phyloP scores from a whole-genome alignment of 1,139 yeast genomes.

The Saccharomyces hybrid region DNA sequence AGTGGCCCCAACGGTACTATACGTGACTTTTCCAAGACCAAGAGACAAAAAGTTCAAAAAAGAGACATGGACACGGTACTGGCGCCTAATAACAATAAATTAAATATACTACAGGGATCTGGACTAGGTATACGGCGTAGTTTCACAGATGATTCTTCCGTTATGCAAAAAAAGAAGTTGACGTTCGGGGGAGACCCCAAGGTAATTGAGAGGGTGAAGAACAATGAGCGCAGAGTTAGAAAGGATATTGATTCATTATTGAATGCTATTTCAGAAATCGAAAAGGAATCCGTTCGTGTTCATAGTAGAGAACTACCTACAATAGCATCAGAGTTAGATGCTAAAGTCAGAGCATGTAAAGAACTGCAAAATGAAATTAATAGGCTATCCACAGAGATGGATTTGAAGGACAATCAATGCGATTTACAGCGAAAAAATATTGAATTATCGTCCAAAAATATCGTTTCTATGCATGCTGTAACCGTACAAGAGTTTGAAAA shows the following conservation, averaged over 20 bases:
- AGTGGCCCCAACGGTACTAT: neutral
- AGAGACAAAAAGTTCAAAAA: neutral
- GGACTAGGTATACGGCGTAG: neutral
- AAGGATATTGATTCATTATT: slow-evolving; percentile 24
- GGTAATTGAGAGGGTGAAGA: slow-evolving; percentile 14
- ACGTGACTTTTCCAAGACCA: neutral
- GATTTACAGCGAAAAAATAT: slow-evolving; percentile 12
- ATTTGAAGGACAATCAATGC: slow-evolving; percentile 13
- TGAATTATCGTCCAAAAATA: slow-evolving; percentile 13
- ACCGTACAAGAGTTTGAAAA: slow-evolving; percentile 16
- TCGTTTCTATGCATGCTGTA: neutral
- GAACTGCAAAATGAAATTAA: slow-evolving; percentile 15
- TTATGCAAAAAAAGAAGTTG: neutral
- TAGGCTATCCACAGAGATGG: slow-evolving; percentile 12
- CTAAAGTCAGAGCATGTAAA: slow-evolving; percentile 9
- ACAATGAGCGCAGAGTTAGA: slow-evolving; percentile 21
- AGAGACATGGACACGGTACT: neutral
- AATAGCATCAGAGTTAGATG: slow-evolving; percentile 11
- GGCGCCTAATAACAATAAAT: neutral
- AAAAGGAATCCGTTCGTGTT: slow-evolving; percentile 17
- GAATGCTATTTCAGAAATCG: slow-evolving; percentile 23
- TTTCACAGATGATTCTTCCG: neutral
- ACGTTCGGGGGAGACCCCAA: slow-evolving; percentile 11
- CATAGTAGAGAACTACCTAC: slow-evolving; percentile 16
- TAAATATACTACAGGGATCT: neutral